Percentiles rank a stretch among this genome's conserved stretches.
These are phyloP conservation scores for Calonectria ilicicola DNA, from an alignment of 2,329 filamentous ascomycete species.

Conservation along the genomic window DNA sequence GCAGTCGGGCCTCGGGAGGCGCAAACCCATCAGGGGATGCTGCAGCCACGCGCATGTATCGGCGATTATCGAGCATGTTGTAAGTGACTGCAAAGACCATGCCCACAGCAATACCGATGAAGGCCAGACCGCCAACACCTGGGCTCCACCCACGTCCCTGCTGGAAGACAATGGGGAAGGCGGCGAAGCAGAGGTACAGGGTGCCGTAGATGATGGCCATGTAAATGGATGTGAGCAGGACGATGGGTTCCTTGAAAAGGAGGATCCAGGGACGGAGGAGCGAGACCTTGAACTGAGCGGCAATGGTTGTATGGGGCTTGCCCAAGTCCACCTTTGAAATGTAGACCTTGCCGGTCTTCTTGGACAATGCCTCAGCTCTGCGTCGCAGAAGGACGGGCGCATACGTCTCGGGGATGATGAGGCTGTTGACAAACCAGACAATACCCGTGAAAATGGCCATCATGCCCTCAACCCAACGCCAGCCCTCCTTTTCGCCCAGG, in stretches of 20 bases:
- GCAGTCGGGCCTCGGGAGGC: constrained; percentile 73
- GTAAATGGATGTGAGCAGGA: constrained; percentile 72
- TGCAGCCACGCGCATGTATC: constrained; percentile 59
- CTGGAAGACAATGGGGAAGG: constrained; percentile 73
- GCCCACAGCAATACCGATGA: constrained; percentile 73
- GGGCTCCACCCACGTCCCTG: constrained; percentile 65
- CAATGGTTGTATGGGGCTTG: constrained; percentile 56
- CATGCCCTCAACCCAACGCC: constrained; percentile 75
- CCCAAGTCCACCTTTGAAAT: constrained; percentile 60
- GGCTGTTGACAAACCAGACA: constrained; percentile 65
- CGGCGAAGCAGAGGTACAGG: constrained; percentile 66
- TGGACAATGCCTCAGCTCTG: constrained; percentile 63
- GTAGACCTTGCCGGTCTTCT: constrained; percentile 67
- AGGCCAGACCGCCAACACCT: constrained; percentile 71
- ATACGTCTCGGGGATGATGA: constrained; percentile 71
- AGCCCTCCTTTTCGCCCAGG: constrained; percentile 68
- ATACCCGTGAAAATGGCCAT: constrained; percentile 71
- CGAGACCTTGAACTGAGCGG: constrained; percentile 64
- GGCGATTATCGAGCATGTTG: constrained; percentile 64
- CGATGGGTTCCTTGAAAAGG: constrained; percentile 75
- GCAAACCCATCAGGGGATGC: constrained; percentile 65
- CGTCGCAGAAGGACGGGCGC: constrained; percentile 66
- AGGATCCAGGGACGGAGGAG: constrained; percentile 74
- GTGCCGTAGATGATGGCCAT: constrained; percentile 70
- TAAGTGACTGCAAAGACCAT: constrained; percentile 69